These are phyloP conservation scores for Kalmanozyma brasiliensis DNA, from an alignment of 1,284 basidiomycete species.

Conservation along the genomic window DNA sequence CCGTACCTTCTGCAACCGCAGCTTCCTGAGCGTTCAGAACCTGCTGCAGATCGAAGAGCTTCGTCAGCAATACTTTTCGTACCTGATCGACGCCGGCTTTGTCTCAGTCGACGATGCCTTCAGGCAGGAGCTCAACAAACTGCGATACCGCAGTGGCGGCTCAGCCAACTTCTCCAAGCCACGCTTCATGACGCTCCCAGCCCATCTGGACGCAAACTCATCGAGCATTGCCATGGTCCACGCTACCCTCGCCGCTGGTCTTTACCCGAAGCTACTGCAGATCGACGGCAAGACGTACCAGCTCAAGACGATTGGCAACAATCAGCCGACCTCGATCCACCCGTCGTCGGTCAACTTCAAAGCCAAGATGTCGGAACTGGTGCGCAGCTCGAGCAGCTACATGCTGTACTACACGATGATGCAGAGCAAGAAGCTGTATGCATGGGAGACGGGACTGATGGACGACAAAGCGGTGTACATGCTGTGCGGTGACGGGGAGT, in stretches of 20 bases:
- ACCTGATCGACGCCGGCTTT: conserved; percentile 86
- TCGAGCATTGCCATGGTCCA: conserved; percentile 75
- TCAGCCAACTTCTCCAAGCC: conserved; percentile 71
- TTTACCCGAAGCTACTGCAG: conserved; percentile 90
- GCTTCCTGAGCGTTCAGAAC: conserved; percentile 89
- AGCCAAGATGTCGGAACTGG: conserved; percentile 34
- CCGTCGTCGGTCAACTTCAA: conserved; percentile 74
- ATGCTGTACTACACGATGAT: conserved; percentile 70
- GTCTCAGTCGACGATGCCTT: conserved; percentile 78
- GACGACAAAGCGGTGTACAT: conserved; percentile 85
- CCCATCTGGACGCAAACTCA: conserved; percentile 79
- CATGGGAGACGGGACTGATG: conserved; percentile 93
- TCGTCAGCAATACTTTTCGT: conserved; percentile 85
- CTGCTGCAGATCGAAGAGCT: conserved; percentile 96
- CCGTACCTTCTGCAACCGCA: conserved; percentile 78
- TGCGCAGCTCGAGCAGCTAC: conserved; percentile 38
- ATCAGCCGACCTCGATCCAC: conserved; percentile 84
- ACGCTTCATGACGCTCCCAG: conserved; percentile 78
- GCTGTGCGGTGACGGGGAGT: conserved; percentile 90
- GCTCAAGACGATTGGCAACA: conserved; percentile 87
- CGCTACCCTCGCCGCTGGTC: conserved; percentile 83
- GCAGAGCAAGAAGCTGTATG: conserved; percentile 89
- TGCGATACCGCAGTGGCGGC: conserved; percentile 50
- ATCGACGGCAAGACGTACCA: conserved; percentile 74
- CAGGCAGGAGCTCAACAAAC: conserved; percentile 78